Evolutionary conservation across 2,329 filamentous ascomycete genomes (phyloP).

Genomic region (Huntiella omanensis): DNA sequence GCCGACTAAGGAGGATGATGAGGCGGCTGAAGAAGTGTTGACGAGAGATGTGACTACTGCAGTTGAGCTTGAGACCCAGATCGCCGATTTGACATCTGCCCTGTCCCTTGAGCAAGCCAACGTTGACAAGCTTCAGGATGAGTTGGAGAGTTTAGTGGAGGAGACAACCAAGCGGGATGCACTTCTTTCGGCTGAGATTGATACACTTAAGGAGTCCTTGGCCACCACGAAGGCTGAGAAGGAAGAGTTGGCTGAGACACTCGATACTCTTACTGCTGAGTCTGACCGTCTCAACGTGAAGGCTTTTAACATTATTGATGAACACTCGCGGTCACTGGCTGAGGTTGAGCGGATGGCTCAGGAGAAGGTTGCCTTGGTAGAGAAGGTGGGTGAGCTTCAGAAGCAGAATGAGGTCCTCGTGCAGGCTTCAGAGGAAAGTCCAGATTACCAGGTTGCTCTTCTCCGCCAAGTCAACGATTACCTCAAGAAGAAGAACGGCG

Average conservation of each 20-base stretch:
- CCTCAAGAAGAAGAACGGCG: neutral
- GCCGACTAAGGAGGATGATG: neutral
- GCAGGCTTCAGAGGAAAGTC: slow-evolving; percentile 2
- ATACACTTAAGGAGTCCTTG: neutral
- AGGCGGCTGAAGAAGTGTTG: neutral
- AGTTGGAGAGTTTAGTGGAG: slow-evolving; percentile 1
- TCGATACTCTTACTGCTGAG: slow-evolving; percentile 2
- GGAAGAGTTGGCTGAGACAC: slow-evolving; percentile 1
- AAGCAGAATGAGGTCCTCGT: slow-evolving; percentile 1
- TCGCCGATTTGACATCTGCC: slow-evolving; percentile 1
- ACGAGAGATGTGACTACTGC: neutral
- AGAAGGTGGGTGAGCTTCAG: neutral
- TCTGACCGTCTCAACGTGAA: slow-evolving; percentile 3
- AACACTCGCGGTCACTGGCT: slow-evolving; percentile 1
- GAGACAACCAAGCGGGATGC: slow-evolving; percentile 3
- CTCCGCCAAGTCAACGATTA: slow-evolving; percentile 7
- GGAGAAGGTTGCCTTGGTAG: slow-evolving; percentile 2
- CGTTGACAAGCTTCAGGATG: slow-evolving; percentile 5
- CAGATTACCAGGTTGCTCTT: slow-evolving; percentile 3
- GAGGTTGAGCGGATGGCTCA: slow-evolving; percentile 3
- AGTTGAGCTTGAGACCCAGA: slow-evolving; percentile 1
- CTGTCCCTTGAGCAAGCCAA: slow-evolving; percentile 3
- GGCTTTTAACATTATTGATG: slow-evolving; percentile 5
- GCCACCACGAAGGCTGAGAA: slow-evolving; percentile 3
- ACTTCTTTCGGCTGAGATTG: slow-evolving; percentile 1